phyloP scores from a whole-genome alignment of 2,329 filamentous ascomycete species.

The Curvularia lunata region DNA sequence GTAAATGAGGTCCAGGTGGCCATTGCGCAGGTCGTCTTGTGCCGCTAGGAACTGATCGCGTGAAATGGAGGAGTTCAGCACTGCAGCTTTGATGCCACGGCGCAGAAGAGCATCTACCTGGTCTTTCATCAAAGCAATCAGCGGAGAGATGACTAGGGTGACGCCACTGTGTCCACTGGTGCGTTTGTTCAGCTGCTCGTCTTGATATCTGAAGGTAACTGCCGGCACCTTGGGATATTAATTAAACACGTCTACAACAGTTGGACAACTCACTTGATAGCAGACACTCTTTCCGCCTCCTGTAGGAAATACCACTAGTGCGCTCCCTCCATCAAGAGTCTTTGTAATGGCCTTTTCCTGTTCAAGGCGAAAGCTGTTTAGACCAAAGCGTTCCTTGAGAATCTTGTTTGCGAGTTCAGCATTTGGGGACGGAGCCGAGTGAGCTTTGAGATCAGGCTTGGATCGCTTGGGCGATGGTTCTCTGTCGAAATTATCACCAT shows the following conservation, averaged over 20 bases:
- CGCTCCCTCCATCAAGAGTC: conserved; percentile 53
- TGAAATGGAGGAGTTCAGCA: conserved; percentile 71
- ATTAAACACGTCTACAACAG: neutral
- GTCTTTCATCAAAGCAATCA: conserved; percentile 95
- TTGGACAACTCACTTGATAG: conserved; percentile 72
- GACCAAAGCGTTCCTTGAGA: conserved; percentile 51
- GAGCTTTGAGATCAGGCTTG: neutral
- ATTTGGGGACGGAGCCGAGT: conserved; percentile 8
- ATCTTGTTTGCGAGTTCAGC: conserved; percentile 43
- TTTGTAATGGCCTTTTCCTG: conserved; percentile 55
- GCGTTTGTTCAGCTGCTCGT: conserved; percentile 33
- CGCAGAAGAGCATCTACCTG: conserved; percentile 80
- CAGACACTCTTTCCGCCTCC: conserved; percentile 95
- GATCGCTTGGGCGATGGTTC: conserved; percentile 4
- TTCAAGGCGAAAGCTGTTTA: conserved; percentile 53
- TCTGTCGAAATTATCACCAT: neutral
- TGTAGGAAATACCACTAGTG: conserved; percentile 73
- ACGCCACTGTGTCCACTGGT: conserved; percentile 74
- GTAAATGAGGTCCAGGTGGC: conserved; percentile 80
- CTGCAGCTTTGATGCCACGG: conserved; percentile 75
- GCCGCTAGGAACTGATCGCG: conserved; percentile 64
- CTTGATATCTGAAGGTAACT: conserved; percentile 52
- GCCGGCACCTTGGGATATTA: conserved; percentile 45
- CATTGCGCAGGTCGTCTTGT: conserved; percentile 69
- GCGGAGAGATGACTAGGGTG: conserved; percentile 87